Percentiles rank a stretch among this genome's conserved stretches.
phyloP scores from a whole-genome alignment of 768 basidiomycete species.

The Chlorophyllum brunneum region DNA sequence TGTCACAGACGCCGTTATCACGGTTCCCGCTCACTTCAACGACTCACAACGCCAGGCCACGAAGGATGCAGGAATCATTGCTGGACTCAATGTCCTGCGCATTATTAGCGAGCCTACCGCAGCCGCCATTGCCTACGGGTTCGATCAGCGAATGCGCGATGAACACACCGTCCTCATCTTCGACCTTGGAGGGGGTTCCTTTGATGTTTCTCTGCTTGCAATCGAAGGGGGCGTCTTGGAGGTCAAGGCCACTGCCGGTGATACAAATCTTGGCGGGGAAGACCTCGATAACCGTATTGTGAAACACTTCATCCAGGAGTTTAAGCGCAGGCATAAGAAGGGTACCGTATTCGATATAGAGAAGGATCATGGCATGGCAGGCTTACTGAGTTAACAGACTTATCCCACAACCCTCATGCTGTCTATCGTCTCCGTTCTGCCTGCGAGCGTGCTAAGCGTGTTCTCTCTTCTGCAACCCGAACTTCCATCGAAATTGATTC shows the following conservation, averaged over 20 bases:
- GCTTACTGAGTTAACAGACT: constrained; percentile 43
- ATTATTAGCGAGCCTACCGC: constrained; percentile 99
- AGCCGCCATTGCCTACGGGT: constrained; percentile 97
- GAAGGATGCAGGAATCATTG: constrained; percentile 94
- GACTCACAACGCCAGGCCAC: constrained; percentile 98
- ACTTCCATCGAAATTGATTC: constrained; percentile 99
- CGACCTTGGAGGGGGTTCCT: constrained; percentile 97
- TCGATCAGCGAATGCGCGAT: constrained; percentile 87
- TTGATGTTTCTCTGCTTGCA: constrained; percentile 94
- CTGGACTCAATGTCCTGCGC: constrained; percentile 93
- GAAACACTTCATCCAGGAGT: constrained; percentile 94
- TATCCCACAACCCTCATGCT: constrained; percentile 89
- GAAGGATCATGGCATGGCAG: too few relatives aligned
- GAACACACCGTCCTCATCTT: constrained; percentile 98
- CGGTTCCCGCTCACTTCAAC: constrained; percentile 98
- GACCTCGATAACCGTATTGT: constrained; percentile 98
- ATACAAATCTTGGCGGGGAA: constrained; percentile 97
- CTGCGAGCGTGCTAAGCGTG: constrained; percentile 98
- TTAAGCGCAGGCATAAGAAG: constrained; percentile 98
- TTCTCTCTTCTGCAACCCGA: constrained; percentile 93
- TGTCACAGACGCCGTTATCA: constrained; percentile 90
- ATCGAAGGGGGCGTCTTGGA: constrained; percentile 98
- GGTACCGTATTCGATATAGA: constrained; percentile 41
- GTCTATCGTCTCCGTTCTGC: constrained; percentile 96
- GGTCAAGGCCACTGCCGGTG: constrained; percentile 97